Base-by-base conservation (phyloP, 352 stramenopile genomes). In the Phytophthora hybrid region DNA sequence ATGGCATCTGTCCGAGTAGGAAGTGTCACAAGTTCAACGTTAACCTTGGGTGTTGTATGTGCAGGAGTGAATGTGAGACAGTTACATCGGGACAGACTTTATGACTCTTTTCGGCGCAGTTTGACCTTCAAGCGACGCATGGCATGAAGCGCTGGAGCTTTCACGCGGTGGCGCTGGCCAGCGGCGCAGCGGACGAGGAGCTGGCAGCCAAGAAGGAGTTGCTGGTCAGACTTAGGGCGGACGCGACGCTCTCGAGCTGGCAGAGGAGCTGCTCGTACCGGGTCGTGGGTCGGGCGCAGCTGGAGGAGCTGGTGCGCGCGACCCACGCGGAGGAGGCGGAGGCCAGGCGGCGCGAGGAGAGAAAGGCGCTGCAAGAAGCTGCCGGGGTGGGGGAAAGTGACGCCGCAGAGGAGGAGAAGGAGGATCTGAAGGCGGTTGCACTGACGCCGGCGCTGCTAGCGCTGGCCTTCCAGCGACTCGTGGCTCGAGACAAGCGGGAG, bases 391-490 rank as follows among this genome's bases (percentile, higher is more conserved):
- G 13, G 1, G 41, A 37, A 57, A 56, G 2, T 14, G 47, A 46
- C 23, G 46, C 14, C 44, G 11, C 44, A 19, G 51, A 51, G 10
- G 65, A 47, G 39, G 49, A 44, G 26, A 10, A 37, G 58, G n/a
- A 51, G 23, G 37, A 44, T 44, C 11, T 18, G 11, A 26, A 53
- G 46, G 16, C 21, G 18, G 49, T 80, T 29, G 53, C 29, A n/a
- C 29, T 82, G 39, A 80, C 78, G 14, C 73, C 80, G 5, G 21
- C 52, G 16, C 47, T 75, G 18, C 41, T 93, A 58, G 86, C 86
- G 9, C 39, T 76, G 19, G 83, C 79, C 16, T 88, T 93, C 63
- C 86, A 92, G 66, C 66, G 73, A 23, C 73, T 92, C 18, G 71
- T 92, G 16, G 34, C 31, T 18, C 62, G 73, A 2, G 84, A 93